Conservation (phyloP, 164 flowering plant species). For the Annona squamosa region DNA sequence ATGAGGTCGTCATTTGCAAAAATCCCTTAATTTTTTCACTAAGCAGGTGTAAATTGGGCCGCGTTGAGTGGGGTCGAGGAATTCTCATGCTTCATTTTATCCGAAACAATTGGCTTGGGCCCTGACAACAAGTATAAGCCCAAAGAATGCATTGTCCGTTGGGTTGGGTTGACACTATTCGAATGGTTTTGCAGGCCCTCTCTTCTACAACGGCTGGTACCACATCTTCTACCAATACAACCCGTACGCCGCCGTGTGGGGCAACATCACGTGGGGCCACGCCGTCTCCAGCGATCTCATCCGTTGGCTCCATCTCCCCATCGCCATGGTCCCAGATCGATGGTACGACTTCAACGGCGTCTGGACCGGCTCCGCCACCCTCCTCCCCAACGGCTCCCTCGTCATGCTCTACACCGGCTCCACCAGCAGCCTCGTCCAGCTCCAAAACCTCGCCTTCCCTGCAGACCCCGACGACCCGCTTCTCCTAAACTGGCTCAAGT, state of each 20-base stretch:
- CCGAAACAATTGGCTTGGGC: no score
- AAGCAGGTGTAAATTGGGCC: no score
- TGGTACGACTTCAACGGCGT: conserved; percentile 47
- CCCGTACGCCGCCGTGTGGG: conserved; percentile 61
- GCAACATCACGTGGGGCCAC: conserved; percentile 73
- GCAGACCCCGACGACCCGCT: conserved; percentile 52
- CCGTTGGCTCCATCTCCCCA: conserved; percentile 43
- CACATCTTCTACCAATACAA: conserved; percentile 85
- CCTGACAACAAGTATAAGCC: no score
- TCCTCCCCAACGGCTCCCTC: conserved; percentile 42
- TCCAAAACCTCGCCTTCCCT: conserved; percentile 59
- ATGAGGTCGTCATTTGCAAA: no score
- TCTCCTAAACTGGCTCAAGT: conserved; percentile 55
- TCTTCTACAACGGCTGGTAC: conserved; percentile 72
- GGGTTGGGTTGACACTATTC: no score
- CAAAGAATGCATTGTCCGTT: no score
- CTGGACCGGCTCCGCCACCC: conserved; percentile 72
- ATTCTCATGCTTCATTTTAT: no score
- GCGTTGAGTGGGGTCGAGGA: no score
- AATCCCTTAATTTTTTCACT: no score
- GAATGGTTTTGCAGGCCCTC: conserved; percentile 39
- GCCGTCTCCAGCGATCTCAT: conserved; percentile 56
- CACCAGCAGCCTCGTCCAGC: conserved; percentile 31
- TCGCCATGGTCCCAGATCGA: conserved; percentile 43
- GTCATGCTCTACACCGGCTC: conserved; percentile 61